Evolutionary conservation across 805 yeast genomes (phyloP).

Genomic region (Pachysolen tannophilus): DNA sequence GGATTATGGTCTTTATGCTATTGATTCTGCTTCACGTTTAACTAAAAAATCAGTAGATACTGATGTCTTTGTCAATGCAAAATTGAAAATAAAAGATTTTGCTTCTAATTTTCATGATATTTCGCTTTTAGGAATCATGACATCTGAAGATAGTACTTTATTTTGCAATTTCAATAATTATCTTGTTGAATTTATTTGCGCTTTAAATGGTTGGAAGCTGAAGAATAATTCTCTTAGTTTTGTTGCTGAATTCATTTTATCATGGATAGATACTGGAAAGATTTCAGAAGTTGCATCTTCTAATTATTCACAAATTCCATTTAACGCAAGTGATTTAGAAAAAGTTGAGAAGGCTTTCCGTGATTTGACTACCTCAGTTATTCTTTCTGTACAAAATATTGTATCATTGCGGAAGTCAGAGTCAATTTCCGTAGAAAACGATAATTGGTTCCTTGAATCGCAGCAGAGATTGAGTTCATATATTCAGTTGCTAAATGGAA

Average conservation of each 20-base stretch:
- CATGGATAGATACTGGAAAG: conserved; percentile 34
- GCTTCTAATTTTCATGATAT: not conserved
- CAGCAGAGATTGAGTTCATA: conserved; percentile 36
- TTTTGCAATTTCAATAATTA: conserved; percentile 14
- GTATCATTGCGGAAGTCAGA: conserved; percentile 26
- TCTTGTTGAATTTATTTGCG: conserved; percentile 16
- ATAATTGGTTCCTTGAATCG: conserved; percentile 56
- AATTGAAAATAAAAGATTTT: conserved; percentile 12
- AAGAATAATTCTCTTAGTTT: conserved; percentile 28
- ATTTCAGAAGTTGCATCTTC: conserved; percentile 14
- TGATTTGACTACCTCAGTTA: conserved; percentile 45
- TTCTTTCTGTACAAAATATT: conserved; percentile 61
- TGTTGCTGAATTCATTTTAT: conserved; percentile 36
- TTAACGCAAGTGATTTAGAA: conserved; percentile 17
- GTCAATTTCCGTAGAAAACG: conserved; percentile 38
- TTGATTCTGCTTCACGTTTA: conserved; percentile 10
- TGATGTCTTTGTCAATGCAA: conserved; percentile 14
- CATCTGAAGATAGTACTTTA: not conserved
- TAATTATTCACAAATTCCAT: conserved; percentile 21
- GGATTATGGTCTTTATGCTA: conserved; percentile 22
- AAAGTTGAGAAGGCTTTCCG: conserved; percentile 40
- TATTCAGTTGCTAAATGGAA: conserved; percentile 23
- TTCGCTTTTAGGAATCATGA: not conserved
- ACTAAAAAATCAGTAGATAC: conserved; percentile 4
- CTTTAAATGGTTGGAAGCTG: conserved; percentile 28